Evolutionary conservation across 306 rosid genomes (phyloP), one percentile per base, ranked within the genome.

Genomic region (Betula pendula): DNA sequence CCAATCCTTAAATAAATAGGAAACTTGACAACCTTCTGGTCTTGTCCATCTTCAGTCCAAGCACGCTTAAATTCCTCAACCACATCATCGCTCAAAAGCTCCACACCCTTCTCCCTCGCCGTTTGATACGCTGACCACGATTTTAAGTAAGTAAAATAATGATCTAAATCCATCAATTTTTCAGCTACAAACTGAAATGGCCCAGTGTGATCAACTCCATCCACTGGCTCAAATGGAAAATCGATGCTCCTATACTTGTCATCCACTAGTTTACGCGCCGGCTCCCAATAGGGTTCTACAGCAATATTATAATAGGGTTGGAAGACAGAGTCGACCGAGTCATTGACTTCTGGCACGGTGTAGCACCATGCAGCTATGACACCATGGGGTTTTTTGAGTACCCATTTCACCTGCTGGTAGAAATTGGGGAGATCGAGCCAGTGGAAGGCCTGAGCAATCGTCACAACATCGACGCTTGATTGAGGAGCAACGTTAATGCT

Each of bases 91-190:
- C 68, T 69, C 73, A 92, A 77, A 74, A 88, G 89, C 85, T 92
- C 98, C 83, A 92, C 85, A 5, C 94, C 96, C 48, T 81, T 84
- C 6, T 84, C 91, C 78, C 77, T 92, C 0, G 97, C 97, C 2
- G 86, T 87, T 74, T 92, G 95, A 81, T 94, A 94, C 2, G 96
- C 90, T 17, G 98, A 94, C 87, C 88, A 63, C 1, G 97, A 92
- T 81, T 84, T 86, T 52, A 92, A 3, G 17, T 86, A 92, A 0
- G 77, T 85, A 35, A 90, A 78, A 45, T 78, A 85, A 22, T 76
- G 86, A 43, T 89, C 92, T 38, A 88, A 84, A 52, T 71, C 67
- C 96, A 88, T 88, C 73, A 17, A 4, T 25, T 33, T 80, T 80
- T 94, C 95, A 0, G 84, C 8, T 29, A 55, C 91, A 81, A 94